Conservation (phyloP, 257 asterid genomes). For the Solanum arcanum region DNA sequence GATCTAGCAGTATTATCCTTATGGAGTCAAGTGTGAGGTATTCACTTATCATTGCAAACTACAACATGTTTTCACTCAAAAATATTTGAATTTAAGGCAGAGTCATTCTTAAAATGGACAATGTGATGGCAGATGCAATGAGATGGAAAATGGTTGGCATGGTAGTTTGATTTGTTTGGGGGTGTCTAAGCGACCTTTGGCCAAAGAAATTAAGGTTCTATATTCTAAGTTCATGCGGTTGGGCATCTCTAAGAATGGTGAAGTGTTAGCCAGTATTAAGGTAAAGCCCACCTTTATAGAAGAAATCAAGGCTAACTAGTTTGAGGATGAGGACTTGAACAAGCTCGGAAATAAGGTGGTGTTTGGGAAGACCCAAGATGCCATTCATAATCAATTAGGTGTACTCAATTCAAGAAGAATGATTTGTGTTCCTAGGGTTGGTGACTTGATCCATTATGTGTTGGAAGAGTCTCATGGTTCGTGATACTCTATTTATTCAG, state of each 20-base stretch:
- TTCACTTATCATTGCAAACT: too few species aligned
- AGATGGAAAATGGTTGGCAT: not conserved
- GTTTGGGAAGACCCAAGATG: not conserved
- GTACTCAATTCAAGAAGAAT: not conserved
- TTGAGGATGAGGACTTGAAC: not conserved
- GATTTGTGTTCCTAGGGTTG: not conserved
- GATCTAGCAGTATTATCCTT: too few species aligned
- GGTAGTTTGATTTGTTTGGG: not conserved
- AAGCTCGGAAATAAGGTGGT: not conserved
- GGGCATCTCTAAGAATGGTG: not conserved
- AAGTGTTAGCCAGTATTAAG: not conserved
- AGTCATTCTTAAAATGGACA: too few species aligned
- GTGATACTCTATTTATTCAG: too few species aligned
- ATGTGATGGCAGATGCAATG: not conserved
- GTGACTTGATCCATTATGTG: not conserved
- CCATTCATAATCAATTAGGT: not conserved
- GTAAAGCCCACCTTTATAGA: not conserved
- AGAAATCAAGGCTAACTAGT: not conserved
- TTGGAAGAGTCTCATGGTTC: not conserved
- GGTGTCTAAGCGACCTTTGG: not conserved
- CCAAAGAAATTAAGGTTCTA: too few species aligned
- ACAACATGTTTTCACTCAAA: too few species aligned
- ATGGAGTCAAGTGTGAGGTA: too few species aligned
- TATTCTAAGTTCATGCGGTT: not conserved
- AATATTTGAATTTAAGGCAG: too few species aligned